These are phyloP conservation scores for Saitozyma podzolica DNA, from an alignment of 768 basidiomycete genomes.

Conservation along the genomic window DNA sequence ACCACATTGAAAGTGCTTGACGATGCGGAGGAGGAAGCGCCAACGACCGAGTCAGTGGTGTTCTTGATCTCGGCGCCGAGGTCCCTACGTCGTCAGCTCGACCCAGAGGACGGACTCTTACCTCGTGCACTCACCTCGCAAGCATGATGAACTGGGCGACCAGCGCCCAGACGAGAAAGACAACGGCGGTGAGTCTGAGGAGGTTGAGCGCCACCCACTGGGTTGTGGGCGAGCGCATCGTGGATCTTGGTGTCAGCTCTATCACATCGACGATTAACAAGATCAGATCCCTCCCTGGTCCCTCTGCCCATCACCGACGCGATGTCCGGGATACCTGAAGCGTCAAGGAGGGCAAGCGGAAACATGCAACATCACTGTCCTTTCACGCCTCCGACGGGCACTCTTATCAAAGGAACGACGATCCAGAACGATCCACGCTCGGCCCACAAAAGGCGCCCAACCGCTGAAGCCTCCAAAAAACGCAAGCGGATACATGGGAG, in stretches of 20 bases:
- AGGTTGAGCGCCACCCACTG: slow-evolving; percentile 34
- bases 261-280: not conserved
- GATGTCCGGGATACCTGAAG: too few species aligned
- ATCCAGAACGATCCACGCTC: not conserved
- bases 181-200: slow-evolving; percentile 27
- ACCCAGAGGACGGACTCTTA: not conserved
- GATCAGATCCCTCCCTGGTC: not conserved
- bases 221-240: not conserved
- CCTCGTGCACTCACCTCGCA: slow-evolving; percentile 26
- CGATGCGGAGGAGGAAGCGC: not conserved
- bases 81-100: not conserved
- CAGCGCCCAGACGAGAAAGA: slow-evolving; percentile 33
- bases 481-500: too few species aligned
- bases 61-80: not conserved
- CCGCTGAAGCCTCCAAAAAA: too few species aligned
- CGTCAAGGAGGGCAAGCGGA: not conserved
- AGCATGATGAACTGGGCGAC: slow-evolving; percentile 35
- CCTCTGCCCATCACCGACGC: too few species aligned
- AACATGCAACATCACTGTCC: not conserved
- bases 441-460: too few species aligned
- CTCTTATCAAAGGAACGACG: not conserved
- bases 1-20: too few species aligned
- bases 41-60: not conserved
- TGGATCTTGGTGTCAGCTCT: slow-evolving; percentile 5
- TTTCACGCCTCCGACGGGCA: not conserved